Conservation (phyloP, 768 basidiomycete species). For the Boletus fagicola region DNA sequence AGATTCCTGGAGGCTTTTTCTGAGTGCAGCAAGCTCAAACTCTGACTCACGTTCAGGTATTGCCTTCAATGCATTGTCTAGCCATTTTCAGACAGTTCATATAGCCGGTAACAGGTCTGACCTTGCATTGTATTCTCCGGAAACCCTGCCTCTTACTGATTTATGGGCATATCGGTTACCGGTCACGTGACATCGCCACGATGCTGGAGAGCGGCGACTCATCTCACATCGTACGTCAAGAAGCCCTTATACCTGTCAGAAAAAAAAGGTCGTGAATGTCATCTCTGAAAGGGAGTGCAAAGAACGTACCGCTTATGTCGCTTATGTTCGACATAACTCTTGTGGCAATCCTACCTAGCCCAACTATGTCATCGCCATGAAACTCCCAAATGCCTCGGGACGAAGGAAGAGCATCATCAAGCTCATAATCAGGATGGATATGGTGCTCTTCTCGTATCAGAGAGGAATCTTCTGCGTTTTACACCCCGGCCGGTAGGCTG, state of each 20-base stretch:
- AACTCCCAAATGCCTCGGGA: background rate
- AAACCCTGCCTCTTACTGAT: background rate
- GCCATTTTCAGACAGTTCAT: background rate
- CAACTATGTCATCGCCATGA: background rate
- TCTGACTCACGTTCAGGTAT: background rate
- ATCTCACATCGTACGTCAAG: background rate
- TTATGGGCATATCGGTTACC: background rate
- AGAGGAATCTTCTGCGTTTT: background rate
- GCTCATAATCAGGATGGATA: background rate
- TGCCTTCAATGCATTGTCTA: background rate
- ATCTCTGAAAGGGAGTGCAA: background rate
- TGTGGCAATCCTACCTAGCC: background rate
- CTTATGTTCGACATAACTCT: background rate
- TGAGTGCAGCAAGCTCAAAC: background rate
- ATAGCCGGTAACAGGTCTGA: background rate
- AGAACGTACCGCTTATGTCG: background rate
- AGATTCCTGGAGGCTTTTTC: background rate
- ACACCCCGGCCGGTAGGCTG: background rate
- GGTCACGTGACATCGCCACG: conserved; percentile 7
- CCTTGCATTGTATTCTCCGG: background rate
- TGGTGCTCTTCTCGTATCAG: background rate
- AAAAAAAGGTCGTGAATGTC: background rate
- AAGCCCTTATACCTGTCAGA: background rate
- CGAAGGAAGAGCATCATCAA: background rate
- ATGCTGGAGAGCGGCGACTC: too few species aligned